phyloP scores from a whole-genome alignment of 768 basidiomycete genomes.

The Auricularia sp. region DNA sequence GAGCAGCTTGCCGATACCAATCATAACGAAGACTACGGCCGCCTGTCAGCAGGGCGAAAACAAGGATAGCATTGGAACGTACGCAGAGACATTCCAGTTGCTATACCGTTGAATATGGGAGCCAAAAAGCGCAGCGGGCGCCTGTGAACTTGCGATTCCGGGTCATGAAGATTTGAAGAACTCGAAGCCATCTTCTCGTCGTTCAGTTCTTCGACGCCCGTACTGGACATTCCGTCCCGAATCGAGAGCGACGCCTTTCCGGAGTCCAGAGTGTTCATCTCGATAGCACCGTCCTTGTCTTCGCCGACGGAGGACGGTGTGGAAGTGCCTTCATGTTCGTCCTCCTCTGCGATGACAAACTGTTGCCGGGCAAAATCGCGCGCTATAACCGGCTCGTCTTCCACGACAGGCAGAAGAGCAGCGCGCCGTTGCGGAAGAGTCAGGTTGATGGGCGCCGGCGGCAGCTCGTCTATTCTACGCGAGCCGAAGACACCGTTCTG shows the following conservation, averaged over 20 bases:
- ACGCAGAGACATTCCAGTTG: neutral
- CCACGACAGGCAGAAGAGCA: neutral
- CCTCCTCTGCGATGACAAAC: neutral
- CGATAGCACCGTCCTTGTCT: neutral
- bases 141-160: too few relatives aligned
- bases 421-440: neutral
- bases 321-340: neutral
- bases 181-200: too few relatives aligned
- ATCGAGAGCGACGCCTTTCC: neutral
- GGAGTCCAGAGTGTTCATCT: neutral
- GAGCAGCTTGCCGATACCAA: neutral
- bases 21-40: neutral
- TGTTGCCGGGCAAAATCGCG: neutral
- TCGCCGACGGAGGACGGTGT: neutral
- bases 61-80: neutral
- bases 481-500: neutral
- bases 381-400: neutral
- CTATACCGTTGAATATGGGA: neutral
- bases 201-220: neutral
- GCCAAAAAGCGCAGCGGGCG: neutral
- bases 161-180: too few relatives aligned
- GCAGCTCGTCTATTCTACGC: neutral
- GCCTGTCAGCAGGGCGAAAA: neutral
- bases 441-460: neutral
- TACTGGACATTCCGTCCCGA: neutral